phyloP scores from a whole-genome alignment of 331 rosid species.

The Pyracantha coccinea region DNA sequence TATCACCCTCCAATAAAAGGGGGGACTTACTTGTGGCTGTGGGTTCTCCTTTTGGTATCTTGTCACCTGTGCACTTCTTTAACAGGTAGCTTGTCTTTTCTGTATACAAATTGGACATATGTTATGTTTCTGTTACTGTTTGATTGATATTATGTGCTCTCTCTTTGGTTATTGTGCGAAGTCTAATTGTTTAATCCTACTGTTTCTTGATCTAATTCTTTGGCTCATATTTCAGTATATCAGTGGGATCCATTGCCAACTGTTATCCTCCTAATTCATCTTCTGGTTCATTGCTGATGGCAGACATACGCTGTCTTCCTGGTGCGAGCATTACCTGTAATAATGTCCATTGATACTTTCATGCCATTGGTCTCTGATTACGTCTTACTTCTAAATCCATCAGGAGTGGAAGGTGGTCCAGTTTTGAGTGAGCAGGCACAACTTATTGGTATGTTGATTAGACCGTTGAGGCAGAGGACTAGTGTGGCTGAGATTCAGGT shows the following conservation, averaged over 20 bases:
- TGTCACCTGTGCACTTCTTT: constrained; percentile 86
- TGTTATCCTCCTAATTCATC: constrained; percentile 71
- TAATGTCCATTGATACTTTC: constrained; percentile 26
- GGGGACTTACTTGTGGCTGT: constrained; percentile 80
- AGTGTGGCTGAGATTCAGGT: constrained; percentile 94
- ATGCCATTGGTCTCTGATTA: constrained; percentile 27
- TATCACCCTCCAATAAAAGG: constrained; percentile 54
- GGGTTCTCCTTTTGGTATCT: constrained; percentile 95
- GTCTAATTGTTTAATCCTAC: constrained; percentile 14
- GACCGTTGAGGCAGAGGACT: constrained; percentile 79
- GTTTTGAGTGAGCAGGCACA: constrained; percentile 57
- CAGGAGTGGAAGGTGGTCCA: constrained; percentile 96
- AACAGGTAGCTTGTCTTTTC: constrained; percentile 51
- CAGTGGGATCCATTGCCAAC: constrained; percentile 81
- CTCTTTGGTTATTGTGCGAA: not conserved
- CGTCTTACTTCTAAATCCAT: constrained; percentile 26
- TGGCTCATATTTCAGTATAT: constrained; percentile 58
- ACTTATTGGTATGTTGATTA: constrained; percentile 67
- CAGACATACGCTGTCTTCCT: constrained; percentile 90
- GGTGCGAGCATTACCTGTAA: constrained; percentile 50
- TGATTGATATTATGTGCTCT: not conserved
- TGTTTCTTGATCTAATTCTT: constrained; percentile 22
- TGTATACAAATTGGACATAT: not conserved
- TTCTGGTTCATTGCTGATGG: constrained; percentile 72
- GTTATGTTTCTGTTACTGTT: not conserved